Conservation (phyloP, 2,329 filamentous ascomycete genomes). For the Neonectria hederae region DNA sequence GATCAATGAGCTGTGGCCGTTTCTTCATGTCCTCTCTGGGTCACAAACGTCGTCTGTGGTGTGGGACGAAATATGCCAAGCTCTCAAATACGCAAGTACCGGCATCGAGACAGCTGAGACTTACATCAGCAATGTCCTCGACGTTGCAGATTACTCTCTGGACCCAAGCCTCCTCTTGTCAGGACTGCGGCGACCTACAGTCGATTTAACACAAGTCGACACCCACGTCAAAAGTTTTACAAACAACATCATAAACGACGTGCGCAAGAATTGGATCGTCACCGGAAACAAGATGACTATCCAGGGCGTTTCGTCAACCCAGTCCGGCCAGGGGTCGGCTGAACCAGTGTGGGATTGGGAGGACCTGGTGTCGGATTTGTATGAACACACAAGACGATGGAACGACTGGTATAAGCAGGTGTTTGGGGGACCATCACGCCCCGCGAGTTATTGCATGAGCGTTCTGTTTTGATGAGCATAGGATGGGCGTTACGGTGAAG, state of each 20-base stretch:
- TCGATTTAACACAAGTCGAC: conserved; percentile 22
- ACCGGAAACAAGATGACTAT: conserved; percentile 48
- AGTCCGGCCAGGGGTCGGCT: conserved; percentile 49
- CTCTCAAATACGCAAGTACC: conserved; percentile 28
- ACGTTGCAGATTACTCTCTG: conserved; percentile 28
- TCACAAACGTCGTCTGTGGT: conserved; percentile 11
- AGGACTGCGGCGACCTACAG: conserved; percentile 24
- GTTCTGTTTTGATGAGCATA: conserved; percentile 43
- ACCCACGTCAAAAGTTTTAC: conserved; percentile 52
- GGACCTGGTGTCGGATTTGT: conserved; percentile 45
- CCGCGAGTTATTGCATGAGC: conserved; percentile 13
- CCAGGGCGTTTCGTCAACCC: conserved; percentile 46
- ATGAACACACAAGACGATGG: conserved; percentile 47
- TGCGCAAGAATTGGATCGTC: conserved; percentile 56
- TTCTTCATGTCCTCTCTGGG: conserved; percentile 36
- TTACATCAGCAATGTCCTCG: conserved; percentile 31
- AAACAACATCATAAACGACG: conserved; percentile 55
- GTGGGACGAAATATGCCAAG: conserved; percentile 33
- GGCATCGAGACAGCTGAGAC: conserved; percentile 32
- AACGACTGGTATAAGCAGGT: conserved; percentile 45
- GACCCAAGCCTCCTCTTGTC: conserved; percentile 37
- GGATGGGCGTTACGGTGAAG: conserved; percentile 32
- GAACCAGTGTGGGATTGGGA: conserved; percentile 45
- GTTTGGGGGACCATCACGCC: conserved; percentile 21
- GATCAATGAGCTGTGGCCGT: conserved; percentile 46